Conservation (phyloP, 164 flowering plant genomes). For the Macadamia integrifolia region DNA sequence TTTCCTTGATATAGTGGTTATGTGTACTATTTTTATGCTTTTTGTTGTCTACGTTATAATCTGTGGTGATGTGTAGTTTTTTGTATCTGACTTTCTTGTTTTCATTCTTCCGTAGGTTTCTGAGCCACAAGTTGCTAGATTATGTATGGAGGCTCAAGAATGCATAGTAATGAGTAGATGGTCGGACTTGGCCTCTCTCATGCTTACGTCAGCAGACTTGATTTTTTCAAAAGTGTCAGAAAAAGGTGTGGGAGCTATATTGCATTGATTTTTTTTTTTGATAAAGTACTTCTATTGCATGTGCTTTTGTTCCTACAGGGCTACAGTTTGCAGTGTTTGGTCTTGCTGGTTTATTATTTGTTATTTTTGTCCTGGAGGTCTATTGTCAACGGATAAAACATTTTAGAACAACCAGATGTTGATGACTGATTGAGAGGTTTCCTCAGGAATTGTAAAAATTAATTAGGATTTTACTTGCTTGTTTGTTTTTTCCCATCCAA, state of each 20-base stretch:
- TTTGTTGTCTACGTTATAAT: too few relatives aligned
- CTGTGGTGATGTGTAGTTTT: background rate
- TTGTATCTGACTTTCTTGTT: background rate
- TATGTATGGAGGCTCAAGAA: slow-evolving; percentile 80
- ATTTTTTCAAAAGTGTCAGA: slow-evolving; percentile 75
- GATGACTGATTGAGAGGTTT: too few relatives aligned
- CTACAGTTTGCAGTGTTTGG: background rate
- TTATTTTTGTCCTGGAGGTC: background rate
- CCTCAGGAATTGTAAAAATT: background rate
- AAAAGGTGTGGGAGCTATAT: slow-evolving; percentile 46
- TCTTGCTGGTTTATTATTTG: background rate
- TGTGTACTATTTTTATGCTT: background rate
- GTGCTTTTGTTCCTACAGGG: background rate
- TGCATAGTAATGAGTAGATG: slow-evolving; percentile 65
- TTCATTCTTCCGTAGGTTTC: slow-evolving; percentile 46
- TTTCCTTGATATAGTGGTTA: background rate
- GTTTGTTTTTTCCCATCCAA: too few relatives aligned
- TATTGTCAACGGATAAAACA: too few relatives aligned
- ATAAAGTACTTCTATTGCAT: background rate
- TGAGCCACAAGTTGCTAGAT: slow-evolving; percentile 54
- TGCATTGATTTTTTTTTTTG: background rate
- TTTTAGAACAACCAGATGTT: too few relatives aligned
- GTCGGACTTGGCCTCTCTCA: slow-evolving; percentile 77
- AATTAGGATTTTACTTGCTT: background rate
- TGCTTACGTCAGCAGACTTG: slow-evolving; percentile 87